Percentiles rank a stretch among this genome's conserved stretches.
Conservation (phyloP, 1,284 basidiomycete genomes). For the Rhodotorula glutinis region DNA sequence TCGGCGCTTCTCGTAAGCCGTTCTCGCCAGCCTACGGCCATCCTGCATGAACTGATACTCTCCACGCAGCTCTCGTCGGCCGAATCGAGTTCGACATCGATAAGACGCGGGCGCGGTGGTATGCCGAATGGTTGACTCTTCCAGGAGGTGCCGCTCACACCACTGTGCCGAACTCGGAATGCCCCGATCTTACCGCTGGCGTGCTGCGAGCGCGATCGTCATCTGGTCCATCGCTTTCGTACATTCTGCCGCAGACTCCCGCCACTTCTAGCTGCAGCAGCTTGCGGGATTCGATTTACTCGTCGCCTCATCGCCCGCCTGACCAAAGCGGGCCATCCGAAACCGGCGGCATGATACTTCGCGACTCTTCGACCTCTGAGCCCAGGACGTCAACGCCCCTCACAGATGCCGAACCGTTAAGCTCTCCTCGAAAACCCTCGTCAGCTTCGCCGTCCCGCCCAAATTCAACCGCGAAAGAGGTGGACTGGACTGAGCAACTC, state of each 20-base stretch:
- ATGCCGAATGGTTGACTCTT: conserved; percentile 13
- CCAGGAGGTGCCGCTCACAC: not conserved
- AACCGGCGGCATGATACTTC: too few species aligned
- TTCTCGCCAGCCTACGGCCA: too few species aligned
- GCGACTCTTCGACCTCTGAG: too few species aligned
- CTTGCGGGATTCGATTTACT: too few species aligned
- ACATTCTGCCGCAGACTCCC: conserved; percentile 12
- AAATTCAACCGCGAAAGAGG: not conserved
- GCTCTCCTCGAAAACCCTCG: too few species aligned
- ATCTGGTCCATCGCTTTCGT: not conserved
- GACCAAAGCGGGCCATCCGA: too few species aligned
- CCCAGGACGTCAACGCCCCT: too few species aligned
- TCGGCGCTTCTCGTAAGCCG: conserved; percentile 13
- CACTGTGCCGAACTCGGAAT: not conserved
- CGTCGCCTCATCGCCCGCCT: too few species aligned
- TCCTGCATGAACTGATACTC: not conserved
- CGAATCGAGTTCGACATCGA: conserved; percentile 41
- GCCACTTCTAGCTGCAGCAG: too few species aligned
- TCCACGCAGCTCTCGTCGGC: conserved; percentile 34
- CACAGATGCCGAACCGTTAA: too few species aligned
- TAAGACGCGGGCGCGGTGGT: conserved; percentile 32
- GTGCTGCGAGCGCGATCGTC: not conserved
- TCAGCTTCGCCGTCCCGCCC: too few species aligned
- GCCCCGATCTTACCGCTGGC: too few species aligned
- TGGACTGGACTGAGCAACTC: conserved; percentile 24